Percentiles rank a stretch among this genome's conserved stretches.
Conservation (phyloP, 129 eudicot genomes). For the Flaveria ramosissima region DNA sequence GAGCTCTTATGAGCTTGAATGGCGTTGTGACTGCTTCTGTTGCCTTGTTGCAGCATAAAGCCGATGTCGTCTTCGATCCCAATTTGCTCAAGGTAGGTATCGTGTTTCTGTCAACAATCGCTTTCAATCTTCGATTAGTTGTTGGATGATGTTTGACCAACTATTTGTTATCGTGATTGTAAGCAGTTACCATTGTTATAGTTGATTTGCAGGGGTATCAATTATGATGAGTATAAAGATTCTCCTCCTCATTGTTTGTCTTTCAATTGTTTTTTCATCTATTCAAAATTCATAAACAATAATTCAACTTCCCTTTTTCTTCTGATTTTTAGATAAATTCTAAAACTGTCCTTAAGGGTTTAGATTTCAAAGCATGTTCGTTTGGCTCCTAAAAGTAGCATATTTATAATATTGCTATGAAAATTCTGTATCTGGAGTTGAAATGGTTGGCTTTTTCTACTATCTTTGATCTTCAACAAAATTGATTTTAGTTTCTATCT, state of each 20-base stretch:
- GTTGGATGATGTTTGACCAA: no score
- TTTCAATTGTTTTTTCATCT: neutral
- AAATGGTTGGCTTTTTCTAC: neutral
- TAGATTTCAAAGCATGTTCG: neutral
- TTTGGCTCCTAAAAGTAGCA: neutral
- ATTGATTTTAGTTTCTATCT: neutral
- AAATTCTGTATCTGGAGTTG: neutral
- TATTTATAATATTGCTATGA: neutral
- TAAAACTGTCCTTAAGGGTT: neutral
- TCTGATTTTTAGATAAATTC: neutral
- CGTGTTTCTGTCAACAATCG: neutral
- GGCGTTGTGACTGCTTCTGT: slow-evolving; percentile 80
- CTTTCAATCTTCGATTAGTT: neutral
- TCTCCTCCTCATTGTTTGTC: neutral
- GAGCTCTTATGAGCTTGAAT: slow-evolving; percentile 59
- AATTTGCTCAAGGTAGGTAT: slow-evolving; percentile 58
- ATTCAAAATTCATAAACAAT: neutral
- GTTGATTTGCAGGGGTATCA: neutral
- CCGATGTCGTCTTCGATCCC: slow-evolving; percentile 74
- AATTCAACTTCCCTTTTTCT: neutral
- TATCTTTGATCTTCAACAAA: neutral
- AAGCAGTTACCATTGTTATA: neutral
- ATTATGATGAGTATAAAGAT: no score
- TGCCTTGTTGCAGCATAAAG: slow-evolving; percentile 84
- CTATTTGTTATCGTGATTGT: neutral